Percentiles rank a stretch among this genome's conserved stretches.
Evolutionary conservation across 306 rosid genomes (phyloP).

Genomic region (Amphicarpaea edgeworthii): DNA sequence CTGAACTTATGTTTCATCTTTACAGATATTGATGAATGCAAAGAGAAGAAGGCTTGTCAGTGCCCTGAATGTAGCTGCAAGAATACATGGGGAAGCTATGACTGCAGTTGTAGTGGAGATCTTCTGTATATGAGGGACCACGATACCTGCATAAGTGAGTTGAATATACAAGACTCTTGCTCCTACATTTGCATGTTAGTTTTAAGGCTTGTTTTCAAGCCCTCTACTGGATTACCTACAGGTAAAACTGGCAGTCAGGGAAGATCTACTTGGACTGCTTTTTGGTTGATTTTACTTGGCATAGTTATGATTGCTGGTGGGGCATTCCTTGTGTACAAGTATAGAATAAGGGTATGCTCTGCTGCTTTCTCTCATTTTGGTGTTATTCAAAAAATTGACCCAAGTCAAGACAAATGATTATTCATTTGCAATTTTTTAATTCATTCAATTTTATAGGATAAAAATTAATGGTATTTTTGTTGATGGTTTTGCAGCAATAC

Average conservation of each 20-base stretch:
- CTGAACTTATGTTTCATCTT: slow-evolving; percentile 21
- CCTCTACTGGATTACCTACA: slow-evolving; percentile 53
- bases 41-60: slow-evolving; percentile 85
- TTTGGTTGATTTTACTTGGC: slow-evolving; percentile 85
- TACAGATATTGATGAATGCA: slow-evolving; percentile 88
- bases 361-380: slow-evolving; percentile 35
- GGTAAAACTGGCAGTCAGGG: slow-evolving; percentile 76
- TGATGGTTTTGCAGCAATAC: slow-evolving; percentile 77
- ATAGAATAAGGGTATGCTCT: slow-evolving; percentile 83
- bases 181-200: slow-evolving; percentile 4
- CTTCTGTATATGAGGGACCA: slow-evolving; percentile 87
- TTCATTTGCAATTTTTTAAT: background rate
- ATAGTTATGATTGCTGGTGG: slow-evolving; percentile 85
- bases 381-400: slow-evolving; percentile 27
- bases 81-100: slow-evolving; percentile 92
- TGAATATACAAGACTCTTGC: slow-evolving; percentile 17
- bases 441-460: slow-evolving; percentile 11
- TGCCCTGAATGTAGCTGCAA: slow-evolving; percentile 90
- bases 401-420: slow-evolving; percentile 23
- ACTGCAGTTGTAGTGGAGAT: slow-evolving; percentile 79
- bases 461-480: slow-evolving; percentile 1
- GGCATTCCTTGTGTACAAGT: slow-evolving; percentile 88
- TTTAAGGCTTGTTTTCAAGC: slow-evolving; percentile 24
- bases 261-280: slow-evolving; percentile 80
- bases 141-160: slow-evolving; percentile 94